Conservation (phyloP, 2,329 filamentous ascomycete genomes). For the Falciphora oryzae region DNA sequence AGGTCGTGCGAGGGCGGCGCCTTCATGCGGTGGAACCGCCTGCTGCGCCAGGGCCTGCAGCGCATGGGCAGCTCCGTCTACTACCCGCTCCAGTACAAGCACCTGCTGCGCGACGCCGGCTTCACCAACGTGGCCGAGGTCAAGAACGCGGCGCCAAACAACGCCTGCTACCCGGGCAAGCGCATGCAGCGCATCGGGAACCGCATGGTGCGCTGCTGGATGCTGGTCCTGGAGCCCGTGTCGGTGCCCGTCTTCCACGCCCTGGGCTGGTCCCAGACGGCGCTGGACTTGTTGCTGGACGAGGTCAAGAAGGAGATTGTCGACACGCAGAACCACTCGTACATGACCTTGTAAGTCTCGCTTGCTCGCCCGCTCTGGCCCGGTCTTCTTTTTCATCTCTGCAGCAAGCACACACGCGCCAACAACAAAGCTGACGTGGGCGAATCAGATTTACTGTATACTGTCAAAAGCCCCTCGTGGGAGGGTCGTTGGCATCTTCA, state of each 20-base stretch:
- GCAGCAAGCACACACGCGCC: not conserved
- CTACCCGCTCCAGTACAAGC: slow-evolving; percentile 23
- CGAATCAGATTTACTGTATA: not conserved
- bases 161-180: slow-evolving; percentile 26
- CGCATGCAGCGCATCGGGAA: slow-evolving; percentile 23
- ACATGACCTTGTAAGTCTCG: slow-evolving; percentile 22
- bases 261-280: slow-evolving; percentile 21
- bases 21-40: slow-evolving; percentile 24
- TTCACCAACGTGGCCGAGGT: slow-evolving; percentile 26
- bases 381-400: not conserved
- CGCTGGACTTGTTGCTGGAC: slow-evolving; percentile 18
- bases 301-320: slow-evolving; percentile 21
- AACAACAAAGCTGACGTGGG: too few species aligned
- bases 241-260: slow-evolving; percentile 19
- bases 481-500: slow-evolving; percentile 5
- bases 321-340: slow-evolving; percentile 23
- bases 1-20: slow-evolving; percentile 25
- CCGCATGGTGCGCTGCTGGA: slow-evolving; percentile 24
- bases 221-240: slow-evolving; percentile 22
- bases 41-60: slow-evolving; percentile 22
- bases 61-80: slow-evolving; percentile 26
- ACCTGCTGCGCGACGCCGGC: slow-evolving; percentile 23
- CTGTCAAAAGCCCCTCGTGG: slow-evolving; percentile 3
- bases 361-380: not conserved
- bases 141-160: slow-evolving; percentile 21